Base-by-base conservation (phyloP, 805 yeast genomes). In the Lipomyces yamadae region DNA sequence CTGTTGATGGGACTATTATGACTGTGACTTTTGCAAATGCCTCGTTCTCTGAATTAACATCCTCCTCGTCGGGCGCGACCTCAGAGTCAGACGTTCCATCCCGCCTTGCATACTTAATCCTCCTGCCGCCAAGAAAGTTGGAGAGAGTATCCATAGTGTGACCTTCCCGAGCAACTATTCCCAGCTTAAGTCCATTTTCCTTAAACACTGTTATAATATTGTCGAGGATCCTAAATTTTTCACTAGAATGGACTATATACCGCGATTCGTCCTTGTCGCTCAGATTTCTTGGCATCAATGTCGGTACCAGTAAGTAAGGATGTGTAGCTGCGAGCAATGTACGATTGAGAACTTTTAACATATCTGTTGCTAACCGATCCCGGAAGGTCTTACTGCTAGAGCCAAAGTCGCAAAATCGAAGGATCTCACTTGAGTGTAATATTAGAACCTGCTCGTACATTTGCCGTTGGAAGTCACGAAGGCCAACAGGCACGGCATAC, bases 391-490 rank as follows among this genome's bases (percentile, higher is more conserved):
- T 68, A 7, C 80, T 77, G 54, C 77, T 81, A 63, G 80, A 79
- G 42, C 80, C 78, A 0, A 82, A 78, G 75, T 92, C 96, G 74
- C 91, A 92, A 76, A 89, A 93, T 77, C 92, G 88, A 72, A 94
- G 81, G 65, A 94, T 92, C 75, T 93, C 98, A 42, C 94, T 86
- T 76, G 93, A 94, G 78, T 94, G 98, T 53, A 92, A 81, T 1
- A 97, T 90, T 11, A 94, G 90, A 37, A 95, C 92, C 75, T 92
- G 97, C 77, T 94, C 97, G 10, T 93, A 91, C 61, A 94, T 81
- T 73, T 92, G 95, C 73, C 88, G 89, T 76, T 94, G 98, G 72
- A 90, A 90, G 69, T 89, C 91, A 62, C 88, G 85, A 87, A 92
- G 85, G 2, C 97, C 93, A 5, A 94, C 88, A 0, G 96, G 90